Percentiles rank a stretch among this genome's conserved stretches.
Evolutionary conservation across 441 rosid species (phyloP).

Genomic region (Gossypium trilobum): DNA sequence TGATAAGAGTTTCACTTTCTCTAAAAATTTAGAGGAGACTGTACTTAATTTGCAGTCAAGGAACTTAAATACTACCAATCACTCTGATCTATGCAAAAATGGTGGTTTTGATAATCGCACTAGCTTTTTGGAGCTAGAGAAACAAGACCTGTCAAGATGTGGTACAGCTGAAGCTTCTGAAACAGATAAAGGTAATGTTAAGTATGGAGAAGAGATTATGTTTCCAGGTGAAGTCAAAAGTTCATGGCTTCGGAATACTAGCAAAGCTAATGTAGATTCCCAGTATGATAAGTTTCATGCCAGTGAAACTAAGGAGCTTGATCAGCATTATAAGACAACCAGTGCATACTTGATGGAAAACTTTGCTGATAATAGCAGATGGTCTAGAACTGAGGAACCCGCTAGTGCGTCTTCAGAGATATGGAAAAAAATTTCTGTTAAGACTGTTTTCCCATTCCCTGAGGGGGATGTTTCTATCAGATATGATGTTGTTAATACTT

Average conservation of each 20-base stretch:
- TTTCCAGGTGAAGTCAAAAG: conserved; percentile 44
- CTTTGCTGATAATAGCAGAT: conserved; percentile 36
- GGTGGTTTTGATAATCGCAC: conserved; percentile 27
- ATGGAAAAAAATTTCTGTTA: conserved; percentile 74
- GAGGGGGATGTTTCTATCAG: conserved; percentile 41
- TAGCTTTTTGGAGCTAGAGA: conserved; percentile 24
- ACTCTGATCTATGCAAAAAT: conserved; percentile 34
- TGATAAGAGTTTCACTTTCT: conserved; percentile 36
- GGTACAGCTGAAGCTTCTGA: conserved; percentile 18
- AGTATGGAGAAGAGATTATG: conserved; percentile 45
- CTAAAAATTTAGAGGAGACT: conserved; percentile 40
- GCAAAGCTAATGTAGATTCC: conserved; percentile 38
- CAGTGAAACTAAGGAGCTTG: conserved; percentile 37
- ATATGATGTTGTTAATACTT: conserved; percentile 23
- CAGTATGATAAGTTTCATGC: conserved; percentile 29
- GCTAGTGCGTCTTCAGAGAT: conserved; percentile 36
- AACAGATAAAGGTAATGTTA: conserved; percentile 35
- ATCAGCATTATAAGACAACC: conserved; percentile 32
- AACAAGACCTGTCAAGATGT: conserved; percentile 31
- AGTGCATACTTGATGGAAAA: conserved; percentile 28
- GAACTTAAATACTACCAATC: conserved; percentile 48
- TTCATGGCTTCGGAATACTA: conserved; percentile 47
- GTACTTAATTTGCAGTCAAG: conserved; percentile 48
- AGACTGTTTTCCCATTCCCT: conserved; percentile 61
- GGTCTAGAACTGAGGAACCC: conserved; percentile 46